Evolutionary conservation across 345 rosid species (phyloP), one percentile per base, ranked within the genome.

Genomic region (Sonneratia caseolaris): DNA sequence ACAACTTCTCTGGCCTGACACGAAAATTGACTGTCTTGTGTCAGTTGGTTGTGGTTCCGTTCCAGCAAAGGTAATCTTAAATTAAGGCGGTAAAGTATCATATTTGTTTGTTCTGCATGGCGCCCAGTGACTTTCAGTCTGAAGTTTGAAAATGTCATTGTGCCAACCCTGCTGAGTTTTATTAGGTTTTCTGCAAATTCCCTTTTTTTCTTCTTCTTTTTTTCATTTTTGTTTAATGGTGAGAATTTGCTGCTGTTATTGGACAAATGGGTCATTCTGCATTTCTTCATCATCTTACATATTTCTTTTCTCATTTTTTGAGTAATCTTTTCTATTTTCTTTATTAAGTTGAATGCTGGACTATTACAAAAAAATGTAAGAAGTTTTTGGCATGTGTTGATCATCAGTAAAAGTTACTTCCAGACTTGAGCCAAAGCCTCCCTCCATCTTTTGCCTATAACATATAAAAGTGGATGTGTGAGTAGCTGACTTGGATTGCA

Each of bases 1-100:
- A 72, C 98, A 95, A 84, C 97, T 95, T 82, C 78, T 95, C 21
- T 95, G 99, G 99, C 97, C 99, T 71, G 99, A 95, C 85, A 86
- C 97, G 71, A 89, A 81, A 77, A 95, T 95, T 74, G 98, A 95
- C 77, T 88, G 97, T 72, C 82, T 95, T 80, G 97, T 95, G 76
- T 95, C 99, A 3, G 82, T 95, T 77, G 98, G 99, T 66, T 89
- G 97, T 78, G 99, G 99, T 71, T 89, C 98, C 73, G 94, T 95
- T 78, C 96, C 97, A 66, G 85, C 98, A n/a, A 92, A 92, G 91
- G 99, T 92, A 82, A 73, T 62, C 18, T 42, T 43, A n/a, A 16
- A 13, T 68, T 45, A 27, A 62, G 56, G 35, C n/a, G 0, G 24
- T 48, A 21, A n/a, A 10, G 70, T 35, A 21, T 5, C 8, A 43